Evolutionary conservation across 1,139 yeast genomes (phyloP), one percentile per base, ranked within the genome.

Genomic region (Pichia sp.): DNA sequence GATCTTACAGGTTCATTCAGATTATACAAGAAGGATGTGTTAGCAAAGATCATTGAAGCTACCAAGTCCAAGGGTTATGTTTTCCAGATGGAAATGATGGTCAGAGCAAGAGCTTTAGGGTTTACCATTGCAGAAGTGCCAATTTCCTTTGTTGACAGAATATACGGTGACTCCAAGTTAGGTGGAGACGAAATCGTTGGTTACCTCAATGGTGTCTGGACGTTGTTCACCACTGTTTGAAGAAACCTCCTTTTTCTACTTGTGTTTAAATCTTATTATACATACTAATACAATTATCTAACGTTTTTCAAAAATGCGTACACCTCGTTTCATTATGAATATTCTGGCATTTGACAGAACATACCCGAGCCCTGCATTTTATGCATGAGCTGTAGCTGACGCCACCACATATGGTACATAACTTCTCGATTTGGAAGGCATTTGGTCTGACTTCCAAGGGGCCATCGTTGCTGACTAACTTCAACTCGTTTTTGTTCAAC

Each of bases 31-130:
- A 86, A 84, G 71, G 81, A 78, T 1, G 92, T 79, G 2, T 76
- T 87, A 67, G 78, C 81, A 61, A 80, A 82, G 69, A 81, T 87
- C 62, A 87, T 87, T 62, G 80, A 76, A 52, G 87, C 78, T 54
- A 86, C 93, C 54, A 79, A 82, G 70, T 82, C 89, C 49, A 87
- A 87, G 73, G 95, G 95, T 49, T 87, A 87, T 63, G 95, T 87
- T 51, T 87, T 87, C 80, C 95, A 87, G 73, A 87, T 87, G 95
- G 95, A 87, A 71, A 85, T 87, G 92, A 85, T 86, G 84, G 95
- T 86, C 43, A 79, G 93, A 61, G 95, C 95, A 48, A 78, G 89
- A 64, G 75, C 85, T 40, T 74, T 85, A 69, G 87, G 86, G 14
- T 85, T 80, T 71, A 76, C 82, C 34, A 85, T 87, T 63, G 93